Base-by-base conservation (phyloP, 768 basidiomycete species). In the Inosperma sp. region DNA sequence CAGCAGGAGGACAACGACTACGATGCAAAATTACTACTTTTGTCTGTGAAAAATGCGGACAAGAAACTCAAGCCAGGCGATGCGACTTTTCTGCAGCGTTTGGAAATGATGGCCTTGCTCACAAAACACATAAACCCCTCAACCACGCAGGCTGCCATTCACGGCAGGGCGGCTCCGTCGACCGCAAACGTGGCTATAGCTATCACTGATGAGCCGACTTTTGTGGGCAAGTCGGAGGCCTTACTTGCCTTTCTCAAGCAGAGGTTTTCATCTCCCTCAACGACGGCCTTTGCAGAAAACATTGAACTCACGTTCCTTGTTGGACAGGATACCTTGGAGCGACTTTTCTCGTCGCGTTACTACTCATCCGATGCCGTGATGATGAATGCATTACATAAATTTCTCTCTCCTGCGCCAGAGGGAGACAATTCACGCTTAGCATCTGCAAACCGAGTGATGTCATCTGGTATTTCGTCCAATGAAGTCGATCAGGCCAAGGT, bases 41-140 rank as follows among this genome's bases (percentile, higher is more conserved):
- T 95, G 39, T 93, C 92, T 26, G 81, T 91, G 35, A 78, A 83
- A 48, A 95, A 97, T 58, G 90, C 82, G 4, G 93, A 97, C 68
- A 97, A 97, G 68, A 58, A 69, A 5, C 70, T 87, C 37, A 81
- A 82, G 57, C 67, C 80, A 0, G 77, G 80, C 1, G 91, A 93
- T 64, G 87, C 88, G 19, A 81, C 84, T 0, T 78, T 82, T 51
- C 60, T 73, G n/a, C 88, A 93, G 61, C 82, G 93, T 21, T 66
- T 93, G 23, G 84, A 90, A 59, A 95, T 95, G 92, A 92, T 95
- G 82, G 58, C 66, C 27, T 73, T 82, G n/a, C 71, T 93, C 21
- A 77, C 85, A 1, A 59, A 73, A 29, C 75, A 81, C 43, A 55
- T 57, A 44, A 43, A n/a, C n/a, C n/a, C 40, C 27, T 36, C 49